phyloP scores from a whole-genome alignment of 2,329 filamentous ascomycete species.

The Ophiocordyceps australis region DNA sequence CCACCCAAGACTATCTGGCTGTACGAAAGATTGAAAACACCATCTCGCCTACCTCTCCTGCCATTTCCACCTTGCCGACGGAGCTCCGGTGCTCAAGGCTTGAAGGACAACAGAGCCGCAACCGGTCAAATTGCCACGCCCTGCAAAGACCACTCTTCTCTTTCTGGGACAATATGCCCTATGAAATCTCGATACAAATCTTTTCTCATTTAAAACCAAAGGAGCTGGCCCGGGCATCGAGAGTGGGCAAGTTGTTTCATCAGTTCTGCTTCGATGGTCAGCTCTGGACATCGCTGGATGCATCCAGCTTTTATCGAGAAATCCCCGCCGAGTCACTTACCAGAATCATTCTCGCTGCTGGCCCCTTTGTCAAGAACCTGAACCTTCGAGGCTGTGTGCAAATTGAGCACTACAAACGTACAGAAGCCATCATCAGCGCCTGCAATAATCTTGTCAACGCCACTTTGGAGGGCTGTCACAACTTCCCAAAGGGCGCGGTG shows the following conservation, averaged over 20 bases:
- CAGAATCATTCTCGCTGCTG: slow-evolving; percentile 69
- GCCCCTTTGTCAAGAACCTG: slow-evolving; percentile 77
- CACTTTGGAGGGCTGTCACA: slow-evolving; percentile 76
- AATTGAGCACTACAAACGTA: slow-evolving; percentile 62
- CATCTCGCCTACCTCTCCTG: slow-evolving; percentile 16
- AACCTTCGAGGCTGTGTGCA: slow-evolving; percentile 88
- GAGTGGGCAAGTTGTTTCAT: slow-evolving; percentile 63
- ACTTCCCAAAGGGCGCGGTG: slow-evolving; percentile 61
- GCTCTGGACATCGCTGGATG: slow-evolving; percentile 73
- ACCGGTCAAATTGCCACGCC: slow-evolving; percentile 4
- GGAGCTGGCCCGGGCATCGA: slow-evolving; percentile 62
- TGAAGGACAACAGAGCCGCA: slow-evolving; percentile 6
- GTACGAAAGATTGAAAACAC: slow-evolving; percentile 36
- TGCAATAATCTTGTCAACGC: slow-evolving; percentile 79
- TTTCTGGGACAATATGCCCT: slow-evolving; percentile 68
- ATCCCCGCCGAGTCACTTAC: slow-evolving; percentile 73
- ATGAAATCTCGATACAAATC: slow-evolving; percentile 65
- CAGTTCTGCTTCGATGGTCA: slow-evolving; percentile 86
- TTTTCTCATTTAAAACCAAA: slow-evolving; percentile 61
- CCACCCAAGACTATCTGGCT: slow-evolving; percentile 27
- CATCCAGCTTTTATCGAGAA: slow-evolving; percentile 69
- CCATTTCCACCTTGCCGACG: slow-evolving; percentile 42
- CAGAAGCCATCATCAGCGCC: slow-evolving; percentile 60
- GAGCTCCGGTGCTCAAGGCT: slow-evolving; percentile 33
- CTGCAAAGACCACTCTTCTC: slow-evolving; percentile 26